Evolutionary conservation across 345 rosid genomes (phyloP).

Genomic region (Draba incana): DNA sequence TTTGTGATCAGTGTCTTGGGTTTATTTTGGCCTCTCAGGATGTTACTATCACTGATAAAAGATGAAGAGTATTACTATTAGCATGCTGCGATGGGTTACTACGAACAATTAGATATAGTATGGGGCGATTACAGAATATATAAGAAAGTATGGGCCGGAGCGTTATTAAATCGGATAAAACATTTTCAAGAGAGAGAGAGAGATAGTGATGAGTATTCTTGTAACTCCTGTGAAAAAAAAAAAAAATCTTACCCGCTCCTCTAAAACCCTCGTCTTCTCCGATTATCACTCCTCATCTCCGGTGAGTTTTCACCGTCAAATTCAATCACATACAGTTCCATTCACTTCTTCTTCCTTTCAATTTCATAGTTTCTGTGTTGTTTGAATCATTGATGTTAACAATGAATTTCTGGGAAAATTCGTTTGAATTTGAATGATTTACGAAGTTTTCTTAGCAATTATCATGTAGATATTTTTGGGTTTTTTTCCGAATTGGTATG

Average conservation of each 20-base stretch:
- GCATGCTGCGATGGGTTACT: no score
- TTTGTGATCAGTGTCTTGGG: no score
- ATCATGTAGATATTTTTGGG: neutral
- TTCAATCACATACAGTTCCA: neutral
- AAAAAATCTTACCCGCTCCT: slow-evolving; percentile 38
- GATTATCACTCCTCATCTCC: slow-evolving; percentile 18
- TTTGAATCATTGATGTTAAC: slow-evolving; percentile 12
- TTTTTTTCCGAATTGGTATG: neutral
- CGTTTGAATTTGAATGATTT: slow-evolving; percentile 16
- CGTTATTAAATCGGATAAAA: slow-evolving; percentile 23
- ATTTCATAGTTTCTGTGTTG: neutral
- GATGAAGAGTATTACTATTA: no score
- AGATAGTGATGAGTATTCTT: slow-evolving; percentile 11
- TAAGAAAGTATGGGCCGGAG: neutral
- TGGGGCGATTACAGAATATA: neutral
- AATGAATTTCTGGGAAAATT: neutral
- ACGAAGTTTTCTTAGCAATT: neutral
- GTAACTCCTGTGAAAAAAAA: neutral
- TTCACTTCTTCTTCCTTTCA: slow-evolving; percentile 5
- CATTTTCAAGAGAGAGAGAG: slow-evolving; percentile 4
- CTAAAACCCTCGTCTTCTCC: slow-evolving; percentile 42
- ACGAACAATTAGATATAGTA: neutral
- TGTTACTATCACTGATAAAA: no score
- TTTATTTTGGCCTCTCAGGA: no score
- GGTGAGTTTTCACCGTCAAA: slow-evolving; percentile 33